Conservation (phyloP, 169 alveolate genomes). For the Eimeria sp. region DNA sequence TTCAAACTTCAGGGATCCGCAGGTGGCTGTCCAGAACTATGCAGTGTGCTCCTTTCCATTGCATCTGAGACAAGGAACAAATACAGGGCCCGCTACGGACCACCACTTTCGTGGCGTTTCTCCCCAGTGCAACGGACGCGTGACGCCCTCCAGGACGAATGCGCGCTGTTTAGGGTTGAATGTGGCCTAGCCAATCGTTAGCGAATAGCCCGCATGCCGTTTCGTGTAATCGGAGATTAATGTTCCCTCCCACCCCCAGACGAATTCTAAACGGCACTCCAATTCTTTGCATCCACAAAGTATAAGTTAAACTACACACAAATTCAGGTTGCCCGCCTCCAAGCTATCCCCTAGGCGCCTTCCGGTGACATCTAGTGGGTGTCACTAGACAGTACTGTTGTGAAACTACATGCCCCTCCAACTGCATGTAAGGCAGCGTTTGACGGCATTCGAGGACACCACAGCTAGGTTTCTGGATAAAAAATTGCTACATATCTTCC, state of each 20-base stretch:
- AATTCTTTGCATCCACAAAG: not conserved
- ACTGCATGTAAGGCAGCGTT: not conserved
- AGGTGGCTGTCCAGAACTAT: conserved; percentile 44
- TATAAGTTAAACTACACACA: not conserved
- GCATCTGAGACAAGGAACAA: not conserved
- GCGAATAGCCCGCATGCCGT: not conserved
- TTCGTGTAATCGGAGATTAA: not conserved
- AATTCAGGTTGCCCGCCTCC: conserved; percentile 1
- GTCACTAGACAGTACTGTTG: not conserved
- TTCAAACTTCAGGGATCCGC: conserved; percentile 27
- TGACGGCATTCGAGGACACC: conserved; percentile 5
- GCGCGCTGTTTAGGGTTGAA: conserved; percentile 21
- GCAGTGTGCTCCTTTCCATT: conserved; percentile 40
- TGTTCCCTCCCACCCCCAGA: not conserved
- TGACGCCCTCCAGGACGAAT: conserved; percentile 23
- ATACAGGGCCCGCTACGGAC: not conserved
- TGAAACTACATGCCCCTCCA: not conserved
- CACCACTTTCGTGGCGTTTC: conserved; percentile 40
- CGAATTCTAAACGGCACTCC: not conserved
- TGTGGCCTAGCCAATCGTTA: conserved; percentile 27
- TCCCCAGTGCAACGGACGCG: conserved; percentile 44
- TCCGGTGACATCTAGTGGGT: not conserved
- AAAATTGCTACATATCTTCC: not conserved
- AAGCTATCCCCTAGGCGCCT: not conserved
- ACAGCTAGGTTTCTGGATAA: not conserved